Evolutionary conservation across 352 stramenopile species (phyloP), one percentile per base, ranked within the genome.

Genomic region (Pythium monospermum): DNA sequence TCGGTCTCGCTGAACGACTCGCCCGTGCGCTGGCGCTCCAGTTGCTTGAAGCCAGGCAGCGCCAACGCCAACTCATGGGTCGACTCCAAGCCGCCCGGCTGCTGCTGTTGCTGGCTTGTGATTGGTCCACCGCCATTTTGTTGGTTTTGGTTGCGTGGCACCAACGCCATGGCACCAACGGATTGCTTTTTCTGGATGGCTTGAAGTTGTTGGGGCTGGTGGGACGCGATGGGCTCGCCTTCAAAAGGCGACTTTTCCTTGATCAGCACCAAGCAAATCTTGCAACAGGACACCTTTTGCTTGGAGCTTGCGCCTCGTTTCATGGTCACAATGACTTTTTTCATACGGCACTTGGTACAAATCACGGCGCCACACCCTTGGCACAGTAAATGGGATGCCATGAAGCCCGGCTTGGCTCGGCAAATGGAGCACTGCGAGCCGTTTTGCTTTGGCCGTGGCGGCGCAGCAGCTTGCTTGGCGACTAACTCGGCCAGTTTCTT

Each of bases 401-500:
- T 42, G 28, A 90, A 50, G 0, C 65, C 62, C 0, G 70, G 63
- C 50, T 85, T 88, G 25, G 72, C 65, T 18, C 71, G 64, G 40
- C 76, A 88, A 47, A 88, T 84, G 5, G 70, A 81, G 61, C 76
- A 88, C 51, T 72, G 59, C 25, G 63, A 73, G 21, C 71, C 62
- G 31, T 36, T 42, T 16, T 53, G 47, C 36, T 61, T 61, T 36
- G 44, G 43, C 12, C 35, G 30, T n/a, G 66, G 66, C 0, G 73
- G 49, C 32, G 69, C 40, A 0, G 57, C 54, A 0, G 71, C 62
- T 38, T 85, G 72, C 35, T 71, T 75, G 2, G 62, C 46, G 1
- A 88, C 74, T 51, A 88, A 70, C 2, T 68, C 62, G 21, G 68
- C 78, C 26, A 88, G 72, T 48, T 88, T 88, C 71, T 88, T 88